phyloP scores from a whole-genome alignment of 192 early-diverging fungal species.

The Backusella morwellensis region DNA sequence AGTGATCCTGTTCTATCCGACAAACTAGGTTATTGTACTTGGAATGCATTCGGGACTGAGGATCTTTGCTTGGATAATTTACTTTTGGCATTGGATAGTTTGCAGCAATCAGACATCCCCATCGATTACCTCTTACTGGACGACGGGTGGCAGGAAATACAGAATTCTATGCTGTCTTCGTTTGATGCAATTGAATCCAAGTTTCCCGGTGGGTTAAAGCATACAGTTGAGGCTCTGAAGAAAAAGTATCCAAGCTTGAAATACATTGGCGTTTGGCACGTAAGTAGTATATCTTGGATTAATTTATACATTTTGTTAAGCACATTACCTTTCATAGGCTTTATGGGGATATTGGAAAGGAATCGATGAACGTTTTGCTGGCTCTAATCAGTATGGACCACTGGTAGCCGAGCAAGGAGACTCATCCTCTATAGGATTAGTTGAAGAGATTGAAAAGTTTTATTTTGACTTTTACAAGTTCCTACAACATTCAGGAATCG shows the following conservation, averaged over 20 bases:
- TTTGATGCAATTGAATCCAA: slow-evolving; percentile 32
- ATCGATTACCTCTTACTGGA: slow-evolving; percentile 45
- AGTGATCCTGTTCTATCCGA: not conserved
- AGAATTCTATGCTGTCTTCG: slow-evolving; percentile 23
- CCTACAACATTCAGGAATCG: slow-evolving; percentile 41
- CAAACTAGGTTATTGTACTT: slow-evolving; percentile 22
- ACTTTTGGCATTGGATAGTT: slow-evolving; percentile 3
- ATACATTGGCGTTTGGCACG: slow-evolving; percentile 55
- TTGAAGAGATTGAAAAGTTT: slow-evolving; percentile 30
- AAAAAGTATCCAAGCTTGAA: slow-evolving; percentile 26
- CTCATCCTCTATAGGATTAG: slow-evolving; percentile 15
- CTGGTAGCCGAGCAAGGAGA: not conserved
- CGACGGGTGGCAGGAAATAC: slow-evolving; percentile 52
- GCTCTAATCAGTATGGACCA: not conserved
- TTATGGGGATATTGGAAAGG: slow-evolving; percentile 63
- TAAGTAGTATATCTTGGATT: not conserved
- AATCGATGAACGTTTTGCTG: slow-evolving; percentile 34
- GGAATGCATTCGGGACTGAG: slow-evolving; percentile 15
- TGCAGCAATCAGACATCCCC: slow-evolving; percentile 10
- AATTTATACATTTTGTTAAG: not conserved
- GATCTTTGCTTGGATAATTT: slow-evolving; percentile 5
- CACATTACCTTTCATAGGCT: slow-evolving; percentile 11
- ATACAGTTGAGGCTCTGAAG: slow-evolving; percentile 20
- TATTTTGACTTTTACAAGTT: slow-evolving; percentile 53
- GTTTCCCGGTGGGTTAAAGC: slow-evolving; percentile 46